Percentiles rank a stretch among this genome's conserved stretches.
These are phyloP conservation scores for Gamarada debralockiae DNA, from an alignment of 495 filamentous ascomycete genomes.

Conservation along the genomic window DNA sequence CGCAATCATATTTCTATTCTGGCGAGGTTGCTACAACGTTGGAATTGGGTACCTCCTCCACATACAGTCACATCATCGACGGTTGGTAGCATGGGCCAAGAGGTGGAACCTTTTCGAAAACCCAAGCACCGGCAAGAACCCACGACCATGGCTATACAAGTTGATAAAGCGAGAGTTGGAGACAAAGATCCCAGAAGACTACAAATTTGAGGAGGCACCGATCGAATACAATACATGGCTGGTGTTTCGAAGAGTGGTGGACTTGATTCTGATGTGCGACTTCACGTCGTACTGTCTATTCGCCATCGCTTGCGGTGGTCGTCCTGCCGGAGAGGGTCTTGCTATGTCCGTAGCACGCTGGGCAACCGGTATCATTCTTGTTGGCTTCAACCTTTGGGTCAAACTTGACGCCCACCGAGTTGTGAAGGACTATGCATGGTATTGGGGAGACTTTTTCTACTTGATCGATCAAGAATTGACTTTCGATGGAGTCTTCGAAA, in stretches of 20 bases:
- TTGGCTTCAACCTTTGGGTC: constrained; percentile 97
- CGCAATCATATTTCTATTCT: constrained; percentile 81
- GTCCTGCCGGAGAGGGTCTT: constrained; percentile 66
- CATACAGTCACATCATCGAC: constrained; percentile 83
- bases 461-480: constrained; percentile 96
- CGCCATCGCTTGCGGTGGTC: constrained; percentile 80
- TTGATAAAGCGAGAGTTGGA: constrained; percentile 86
- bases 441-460: constrained; percentile 99
- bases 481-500: constrained; percentile 98
- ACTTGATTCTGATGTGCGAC: constrained; percentile 97
- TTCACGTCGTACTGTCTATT: constrained; percentile 96
- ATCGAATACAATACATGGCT: constrained; percentile 99
- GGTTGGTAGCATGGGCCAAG: constrained; percentile 83
- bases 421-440: constrained; percentile 99
- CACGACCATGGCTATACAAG: constrained; percentile 73
- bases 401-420: constrained; percentile 96
- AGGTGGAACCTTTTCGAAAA: constrained; percentile 82
- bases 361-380: constrained; percentile 72
- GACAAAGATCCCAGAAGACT: constrained; percentile 90
- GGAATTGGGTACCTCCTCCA: constrained; percentile 90
- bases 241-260: constrained; percentile 88
- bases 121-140: constrained; percentile 73
- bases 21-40: constrained; percentile 86
- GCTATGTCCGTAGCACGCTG: constrained; percentile 70
- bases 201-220: constrained; percentile 87